These are phyloP conservation scores for Barnettozyma wickerhamii DNA, from an alignment of 805 yeast species.

Conservation along the genomic window DNA sequence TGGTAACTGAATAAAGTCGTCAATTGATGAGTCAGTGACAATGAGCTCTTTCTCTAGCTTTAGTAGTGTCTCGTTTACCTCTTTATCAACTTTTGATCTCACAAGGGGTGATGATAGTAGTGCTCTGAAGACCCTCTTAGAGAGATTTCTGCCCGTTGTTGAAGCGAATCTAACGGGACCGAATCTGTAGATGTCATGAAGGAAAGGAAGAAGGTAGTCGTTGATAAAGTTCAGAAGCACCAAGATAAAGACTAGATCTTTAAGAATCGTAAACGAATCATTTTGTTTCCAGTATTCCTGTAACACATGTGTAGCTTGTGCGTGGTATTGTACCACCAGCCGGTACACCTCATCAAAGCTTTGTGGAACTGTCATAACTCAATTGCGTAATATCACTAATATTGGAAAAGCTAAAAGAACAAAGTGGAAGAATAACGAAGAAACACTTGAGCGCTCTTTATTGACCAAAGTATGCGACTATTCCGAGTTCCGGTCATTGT, in stretches of 20 bases:
- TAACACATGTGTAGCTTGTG: neutral
- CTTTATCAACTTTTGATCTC: conserved; percentile 52
- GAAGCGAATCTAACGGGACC: neutral
- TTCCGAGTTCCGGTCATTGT: neutral
- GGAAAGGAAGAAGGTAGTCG: neutral
- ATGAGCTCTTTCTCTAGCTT: conserved; percentile 57
- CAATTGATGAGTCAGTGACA: conserved; percentile 42
- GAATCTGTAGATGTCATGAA: neutral
- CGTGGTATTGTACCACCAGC: neutral
- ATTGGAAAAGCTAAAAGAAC: no score
- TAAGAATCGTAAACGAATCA: neutral
- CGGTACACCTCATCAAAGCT: neutral
- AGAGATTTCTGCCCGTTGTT: neutral
- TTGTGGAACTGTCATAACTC: neutral
- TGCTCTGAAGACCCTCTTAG: conserved; percentile 21
- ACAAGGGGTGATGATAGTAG: conserved; percentile 49
- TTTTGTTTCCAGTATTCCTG: neutral
- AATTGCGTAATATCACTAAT: no score
- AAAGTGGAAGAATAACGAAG: no score
- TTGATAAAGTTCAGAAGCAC: neutral
- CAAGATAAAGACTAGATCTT: neutral
- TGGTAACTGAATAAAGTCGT: conserved; percentile 53
- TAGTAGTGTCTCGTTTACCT: conserved; percentile 44
- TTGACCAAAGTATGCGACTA: neutral
- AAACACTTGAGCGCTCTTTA: no score